Percentiles rank a stretch among this genome's conserved stretches.
Conservation (phyloP, 2,329 filamentous ascomycete genomes). For the Colletotrichum eleusines region DNA sequence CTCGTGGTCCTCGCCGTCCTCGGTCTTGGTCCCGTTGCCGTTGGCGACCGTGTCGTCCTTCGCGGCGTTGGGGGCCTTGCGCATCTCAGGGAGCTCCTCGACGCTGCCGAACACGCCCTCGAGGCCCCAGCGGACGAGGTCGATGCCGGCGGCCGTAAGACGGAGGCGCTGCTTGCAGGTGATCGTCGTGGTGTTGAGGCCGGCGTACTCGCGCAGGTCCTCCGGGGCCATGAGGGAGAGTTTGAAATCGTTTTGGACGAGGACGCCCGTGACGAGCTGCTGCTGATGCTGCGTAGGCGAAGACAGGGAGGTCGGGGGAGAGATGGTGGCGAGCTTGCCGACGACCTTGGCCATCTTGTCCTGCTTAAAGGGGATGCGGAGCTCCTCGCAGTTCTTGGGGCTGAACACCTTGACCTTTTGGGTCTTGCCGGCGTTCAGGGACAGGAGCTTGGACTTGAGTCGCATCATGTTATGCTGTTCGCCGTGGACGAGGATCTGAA, state of each 20-base stretch:
- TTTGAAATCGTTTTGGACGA: slow-evolving; percentile 98
- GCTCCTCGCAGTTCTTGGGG: slow-evolving; percentile 93
- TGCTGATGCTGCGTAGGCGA: slow-evolving; percentile 50
- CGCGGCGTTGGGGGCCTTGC: slow-evolving; percentile 50
- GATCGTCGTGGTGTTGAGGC: slow-evolving; percentile 95
- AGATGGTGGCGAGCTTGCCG: slow-evolving; percentile 87
- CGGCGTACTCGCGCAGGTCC: slow-evolving; percentile 94
- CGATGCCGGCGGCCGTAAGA: slow-evolving; percentile 87
- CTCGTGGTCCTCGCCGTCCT: slow-evolving; percentile 50
- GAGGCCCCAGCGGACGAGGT: slow-evolving; percentile 92
- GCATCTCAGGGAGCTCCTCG: slow-evolving; percentile 73
- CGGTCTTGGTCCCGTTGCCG: slow-evolving; percentile 51
- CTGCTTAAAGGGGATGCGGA: slow-evolving; percentile 93
- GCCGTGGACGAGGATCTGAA: slow-evolving; percentile 92
- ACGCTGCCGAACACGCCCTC: slow-evolving; percentile 94
- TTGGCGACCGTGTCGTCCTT: slow-evolving; percentile 53
- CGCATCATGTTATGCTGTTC: slow-evolving; percentile 99
- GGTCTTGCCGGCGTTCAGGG: slow-evolving; percentile 85
- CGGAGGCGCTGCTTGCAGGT: slow-evolving; percentile 91
- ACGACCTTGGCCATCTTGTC: slow-evolving; percentile 98
- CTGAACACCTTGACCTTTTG: slow-evolving; percentile 92
- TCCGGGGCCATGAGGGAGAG: slow-evolving; percentile 97
- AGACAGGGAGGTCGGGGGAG: slow-evolving; percentile 67
- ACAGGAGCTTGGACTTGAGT: slow-evolving; percentile 92
- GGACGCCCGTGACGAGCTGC: slow-evolving; percentile 83